Conservation (phyloP, 306 rosid species). For the Quillaja saponaria region DNA sequence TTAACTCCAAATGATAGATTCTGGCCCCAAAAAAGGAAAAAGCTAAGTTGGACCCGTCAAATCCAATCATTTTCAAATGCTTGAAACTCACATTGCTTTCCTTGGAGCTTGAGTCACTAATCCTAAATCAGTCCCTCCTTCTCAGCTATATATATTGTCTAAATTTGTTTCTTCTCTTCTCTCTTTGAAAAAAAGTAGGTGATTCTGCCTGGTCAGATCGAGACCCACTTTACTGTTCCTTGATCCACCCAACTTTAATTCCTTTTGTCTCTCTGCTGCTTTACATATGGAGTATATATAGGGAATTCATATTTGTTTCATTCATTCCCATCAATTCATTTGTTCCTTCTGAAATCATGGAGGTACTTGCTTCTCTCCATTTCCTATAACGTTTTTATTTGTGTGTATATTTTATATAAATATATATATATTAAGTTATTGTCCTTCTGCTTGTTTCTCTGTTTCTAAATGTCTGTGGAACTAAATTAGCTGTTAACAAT, state of each 20-base stretch:
- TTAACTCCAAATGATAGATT: not conserved
- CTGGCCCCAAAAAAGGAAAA: slow-evolving; percentile 15
- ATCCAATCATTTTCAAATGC: slow-evolving; percentile 63
- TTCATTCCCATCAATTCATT: not conserved
- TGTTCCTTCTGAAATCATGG: slow-evolving; percentile 15
- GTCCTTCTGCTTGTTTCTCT: too few relatives aligned
- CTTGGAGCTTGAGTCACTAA: slow-evolving; percentile 42
- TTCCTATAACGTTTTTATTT: not conserved
- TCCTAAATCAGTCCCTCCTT: slow-evolving; percentile 24
- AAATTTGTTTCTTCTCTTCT: slow-evolving; percentile 4
- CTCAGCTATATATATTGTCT: slow-evolving; percentile 1
- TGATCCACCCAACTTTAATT: too few relatives aligned
- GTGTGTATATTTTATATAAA: too few relatives aligned
- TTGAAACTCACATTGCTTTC: slow-evolving; percentile 46
- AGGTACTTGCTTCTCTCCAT: slow-evolving; percentile 8
- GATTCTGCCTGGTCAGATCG: slow-evolving; percentile 12
- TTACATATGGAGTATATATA: too few relatives aligned
- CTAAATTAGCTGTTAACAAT: too few relatives aligned
- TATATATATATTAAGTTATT: too few relatives aligned
- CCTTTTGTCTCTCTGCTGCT: slow-evolving; percentile 19
- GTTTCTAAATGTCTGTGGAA: too few relatives aligned
- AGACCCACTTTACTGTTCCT: slow-evolving; percentile 22
- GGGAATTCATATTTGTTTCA: slow-evolving; percentile 18
- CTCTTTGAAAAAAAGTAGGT: slow-evolving; percentile 14
- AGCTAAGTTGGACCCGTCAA: slow-evolving; percentile 72